Evolutionary conservation across 2,329 filamentous ascomycete genomes (phyloP).

Genomic region (Botrytis pseudocinerea): DNA sequence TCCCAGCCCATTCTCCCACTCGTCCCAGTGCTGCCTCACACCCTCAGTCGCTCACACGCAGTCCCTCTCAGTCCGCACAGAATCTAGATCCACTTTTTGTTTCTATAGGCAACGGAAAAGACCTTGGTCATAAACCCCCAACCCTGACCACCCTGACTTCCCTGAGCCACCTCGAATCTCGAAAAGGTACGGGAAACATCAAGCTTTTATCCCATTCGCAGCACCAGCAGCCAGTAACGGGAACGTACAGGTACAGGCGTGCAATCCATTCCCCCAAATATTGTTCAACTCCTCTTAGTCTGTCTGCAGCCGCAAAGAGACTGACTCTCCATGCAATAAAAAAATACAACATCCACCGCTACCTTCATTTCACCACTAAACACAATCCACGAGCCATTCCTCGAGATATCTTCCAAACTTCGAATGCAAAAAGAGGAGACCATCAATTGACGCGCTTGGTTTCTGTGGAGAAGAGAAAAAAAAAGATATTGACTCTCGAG

Average conservation of each 20-base stretch:
- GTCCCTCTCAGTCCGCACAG: not conserved
- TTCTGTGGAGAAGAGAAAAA: conserved; percentile 15
- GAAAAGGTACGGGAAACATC: conserved; percentile 1
- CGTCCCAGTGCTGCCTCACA: not conserved
- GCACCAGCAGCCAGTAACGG: not conserved
- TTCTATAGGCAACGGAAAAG: conserved; percentile 15
- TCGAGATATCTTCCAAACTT: not conserved
- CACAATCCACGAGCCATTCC: conserved; percentile 5
- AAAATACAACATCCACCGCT: not conserved
- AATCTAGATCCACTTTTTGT: conserved; percentile 21
- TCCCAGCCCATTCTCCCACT: too few species aligned
- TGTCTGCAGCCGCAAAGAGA: not conserved
- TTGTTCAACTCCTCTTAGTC: not conserved
- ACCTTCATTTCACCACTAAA: not conserved
- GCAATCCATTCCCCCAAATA: conserved; percentile 1
- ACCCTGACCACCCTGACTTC: not conserved
- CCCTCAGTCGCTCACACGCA: not conserved
- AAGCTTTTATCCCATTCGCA: conserved; percentile 13
- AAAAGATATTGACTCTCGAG: not conserved
- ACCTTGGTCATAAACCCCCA: conserved; percentile 2
- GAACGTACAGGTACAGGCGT: conserved; percentile 5
- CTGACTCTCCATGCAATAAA: not conserved
- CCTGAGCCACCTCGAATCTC: conserved; percentile 4
- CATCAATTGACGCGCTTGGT: conserved; percentile 16
- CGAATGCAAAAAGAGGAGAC: not conserved